Conservation (phyloP, 306 rosid genomes). For the Corylus avellana region DNA sequence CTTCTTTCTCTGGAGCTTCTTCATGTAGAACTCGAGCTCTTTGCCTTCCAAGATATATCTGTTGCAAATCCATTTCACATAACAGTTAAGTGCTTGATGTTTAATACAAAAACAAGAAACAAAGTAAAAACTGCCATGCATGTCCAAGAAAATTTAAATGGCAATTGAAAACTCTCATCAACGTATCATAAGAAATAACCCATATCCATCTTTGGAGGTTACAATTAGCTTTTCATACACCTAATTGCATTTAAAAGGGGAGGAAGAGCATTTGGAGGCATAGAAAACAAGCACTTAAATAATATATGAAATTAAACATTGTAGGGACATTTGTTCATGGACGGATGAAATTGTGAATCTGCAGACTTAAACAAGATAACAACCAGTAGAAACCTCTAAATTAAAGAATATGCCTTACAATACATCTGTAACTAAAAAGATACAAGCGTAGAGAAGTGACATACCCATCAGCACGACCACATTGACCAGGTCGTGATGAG, state of each 20-base stretch:
- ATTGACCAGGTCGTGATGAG: slow-evolving; percentile 64
- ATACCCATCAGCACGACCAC: slow-evolving; percentile 69
- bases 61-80: not conserved
- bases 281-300: not conserved
- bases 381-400: not conserved
- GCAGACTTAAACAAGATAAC: not conserved
- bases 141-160: not conserved
- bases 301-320: not conserved
- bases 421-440: not conserved
- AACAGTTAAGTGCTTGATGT: not conserved
- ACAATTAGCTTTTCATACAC: not conserved
- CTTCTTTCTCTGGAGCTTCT: slow-evolving; percentile 42
- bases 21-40: slow-evolving; percentile 41
- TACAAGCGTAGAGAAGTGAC: not conserved
- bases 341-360: not conserved
- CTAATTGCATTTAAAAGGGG: not conserved
- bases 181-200: too few species aligned
- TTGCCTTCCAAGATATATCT: slow-evolving; percentile 41
- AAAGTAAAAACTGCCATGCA: too few species aligned
- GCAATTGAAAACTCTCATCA: not conserved
- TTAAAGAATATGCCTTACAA: not conserved
- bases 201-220: not conserved
- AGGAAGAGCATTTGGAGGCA: not conserved
- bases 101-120: not conserved
- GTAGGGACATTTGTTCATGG: not conserved